phyloP scores from a whole-genome alignment of 345 rosid genomes.

The Brassica cretica region DNA sequence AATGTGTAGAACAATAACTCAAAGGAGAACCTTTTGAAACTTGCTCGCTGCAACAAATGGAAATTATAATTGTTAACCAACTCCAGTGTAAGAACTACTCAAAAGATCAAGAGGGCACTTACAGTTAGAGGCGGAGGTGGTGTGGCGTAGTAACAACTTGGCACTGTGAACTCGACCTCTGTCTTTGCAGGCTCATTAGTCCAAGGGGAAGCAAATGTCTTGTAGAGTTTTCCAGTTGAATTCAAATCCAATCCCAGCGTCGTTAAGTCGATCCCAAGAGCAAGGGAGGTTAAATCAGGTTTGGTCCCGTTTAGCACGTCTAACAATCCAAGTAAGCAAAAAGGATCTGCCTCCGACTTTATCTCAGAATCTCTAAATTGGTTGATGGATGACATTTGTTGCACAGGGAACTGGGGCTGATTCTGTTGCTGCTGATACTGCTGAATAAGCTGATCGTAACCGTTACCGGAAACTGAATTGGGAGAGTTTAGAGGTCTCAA shows the following conservation, averaged over 20 bases:
- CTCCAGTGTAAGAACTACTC: background rate
- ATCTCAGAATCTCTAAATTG: slow-evolving; percentile 89
- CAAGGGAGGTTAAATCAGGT: slow-evolving; percentile 76
- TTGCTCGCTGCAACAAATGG: slow-evolving; percentile 70
- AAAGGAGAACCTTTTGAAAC: slow-evolving; percentile 68
- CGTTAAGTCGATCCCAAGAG: slow-evolving; percentile 92
- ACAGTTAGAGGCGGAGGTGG: slow-evolving; percentile 82
- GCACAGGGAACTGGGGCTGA: slow-evolving; percentile 84
- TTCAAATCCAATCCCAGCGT: slow-evolving; percentile 93
- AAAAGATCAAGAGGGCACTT: slow-evolving; percentile 32
- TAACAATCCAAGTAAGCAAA: slow-evolving; percentile 78
- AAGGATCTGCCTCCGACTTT: slow-evolving; percentile 79
- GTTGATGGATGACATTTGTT: slow-evolving; percentile 80
- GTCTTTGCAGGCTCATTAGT: slow-evolving; percentile 94
- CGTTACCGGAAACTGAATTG: slow-evolving; percentile 61
- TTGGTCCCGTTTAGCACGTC: slow-evolving; percentile 75
- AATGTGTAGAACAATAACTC: slow-evolving; percentile 83
- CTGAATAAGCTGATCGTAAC: slow-evolving; percentile 85
- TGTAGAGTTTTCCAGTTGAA: slow-evolving; percentile 85
- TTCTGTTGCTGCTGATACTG: slow-evolving; percentile 88
- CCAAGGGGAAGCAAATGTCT: slow-evolving; percentile 98
- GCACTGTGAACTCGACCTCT: slow-evolving; percentile 91
- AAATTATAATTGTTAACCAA: background rate
- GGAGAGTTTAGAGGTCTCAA: slow-evolving; percentile 83
- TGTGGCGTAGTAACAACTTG: slow-evolving; percentile 88